A percentile compares a stretch with the other conserved stretches of the same genome.
These are phyloP conservation scores for Phytophthora megakarya DNA, from an alignment of 352 stramenopile species.

Conservation along the genomic window DNA sequence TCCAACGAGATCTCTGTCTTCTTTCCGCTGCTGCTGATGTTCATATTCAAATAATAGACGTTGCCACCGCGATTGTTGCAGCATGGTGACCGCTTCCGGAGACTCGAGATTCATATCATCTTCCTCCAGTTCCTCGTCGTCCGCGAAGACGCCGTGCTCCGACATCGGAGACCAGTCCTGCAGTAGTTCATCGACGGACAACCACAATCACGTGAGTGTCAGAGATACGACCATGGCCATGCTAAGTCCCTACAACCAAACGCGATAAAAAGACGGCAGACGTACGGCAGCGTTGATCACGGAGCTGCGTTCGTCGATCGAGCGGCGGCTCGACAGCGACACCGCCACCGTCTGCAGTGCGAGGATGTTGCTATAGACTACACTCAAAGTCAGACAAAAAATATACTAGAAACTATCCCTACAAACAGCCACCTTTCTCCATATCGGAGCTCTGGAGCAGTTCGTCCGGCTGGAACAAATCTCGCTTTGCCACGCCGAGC, in stretches of 20 bases:
- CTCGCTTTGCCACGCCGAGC: slow-evolving; percentile 59
- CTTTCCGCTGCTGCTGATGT: slow-evolving; percentile 62
- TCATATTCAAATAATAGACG: slow-evolving; percentile 71
- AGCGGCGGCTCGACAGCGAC: slow-evolving; percentile 74
- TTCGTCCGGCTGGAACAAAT: slow-evolving; percentile 79
- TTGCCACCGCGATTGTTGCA: slow-evolving; percentile 69
- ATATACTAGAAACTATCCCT: too few relatives aligned
- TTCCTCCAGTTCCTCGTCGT: slow-evolving; percentile 39
- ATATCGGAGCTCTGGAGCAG: slow-evolving; percentile 62
- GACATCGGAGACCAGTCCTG: slow-evolving; percentile 54
- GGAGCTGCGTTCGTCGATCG: slow-evolving; percentile 80
- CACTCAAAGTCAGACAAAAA: slow-evolving; percentile 14
- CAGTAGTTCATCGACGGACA: slow-evolving; percentile 7
- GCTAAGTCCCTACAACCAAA: slow-evolving; percentile 2
- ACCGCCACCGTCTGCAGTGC: slow-evolving; percentile 74
- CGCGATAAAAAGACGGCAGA: slow-evolving; percentile 10
- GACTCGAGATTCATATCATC: slow-evolving; percentile 50
- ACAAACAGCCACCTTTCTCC: slow-evolving; percentile 57
- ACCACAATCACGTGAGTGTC: slow-evolving; percentile 7
- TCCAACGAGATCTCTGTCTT: slow-evolving; percentile 34
- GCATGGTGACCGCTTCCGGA: slow-evolving; percentile 45
- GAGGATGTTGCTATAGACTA: slow-evolving; percentile 85
- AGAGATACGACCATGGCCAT: slow-evolving; percentile 6
- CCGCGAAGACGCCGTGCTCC: slow-evolving; percentile 46
- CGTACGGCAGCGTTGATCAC: slow-evolving; percentile 44